Evolutionary conservation across 306 rosid genomes (phyloP), one percentile per base, ranked within the genome.

Genomic region (Cicer chorassanicum): DNA sequence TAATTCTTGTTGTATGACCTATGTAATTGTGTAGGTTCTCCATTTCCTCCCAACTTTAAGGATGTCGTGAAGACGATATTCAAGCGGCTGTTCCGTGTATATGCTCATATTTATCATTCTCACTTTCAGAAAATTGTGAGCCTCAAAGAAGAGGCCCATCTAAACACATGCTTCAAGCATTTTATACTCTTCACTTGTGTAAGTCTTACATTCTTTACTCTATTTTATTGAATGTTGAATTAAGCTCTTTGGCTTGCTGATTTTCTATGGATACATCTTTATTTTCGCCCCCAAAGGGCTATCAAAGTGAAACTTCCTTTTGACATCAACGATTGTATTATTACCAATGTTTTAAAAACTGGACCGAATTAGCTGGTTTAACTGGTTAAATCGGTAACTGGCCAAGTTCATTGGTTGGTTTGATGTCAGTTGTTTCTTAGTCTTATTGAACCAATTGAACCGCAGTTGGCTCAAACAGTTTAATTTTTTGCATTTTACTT

Each of bases 81-180:
- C 82, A 92, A 94, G 87, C 88, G 97, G 65, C 77, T 94, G 82
- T 94, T 92, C 84, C 97, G 99, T 56, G 99, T 94, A 71, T 94
- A 94, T 87, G 99, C 99, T 82, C 99, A 94, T 83, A 90, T 94
- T 57, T 94, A 94, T 68, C 97, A 94, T 82, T 94, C 97, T 77
- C 99, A 94, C 88, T 94, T 94, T 65, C 99, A 94, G 90, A 94
- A 94, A 86, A 94, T 94, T 74, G 97, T 94, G 87, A 90, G 95
- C 88, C 96, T 95, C 57, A 92, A 95, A 91, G 99, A 95, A 79
- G 99, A 95, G 90, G 99, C 99, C 72, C 98, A 95, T 88, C 82
- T 95, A 43, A 92, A 95, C 80, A 95, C 99, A 51, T 95, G 99
- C 96, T 95, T 95, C 93, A 95, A 95, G 96, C 99, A 92, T 92